A percentile compares a stretch with the other conserved stretches of the same genome.
Conservation (phyloP, 495 filamentous ascomycete species). For the Aspergillus sclerotioniger region DNA sequence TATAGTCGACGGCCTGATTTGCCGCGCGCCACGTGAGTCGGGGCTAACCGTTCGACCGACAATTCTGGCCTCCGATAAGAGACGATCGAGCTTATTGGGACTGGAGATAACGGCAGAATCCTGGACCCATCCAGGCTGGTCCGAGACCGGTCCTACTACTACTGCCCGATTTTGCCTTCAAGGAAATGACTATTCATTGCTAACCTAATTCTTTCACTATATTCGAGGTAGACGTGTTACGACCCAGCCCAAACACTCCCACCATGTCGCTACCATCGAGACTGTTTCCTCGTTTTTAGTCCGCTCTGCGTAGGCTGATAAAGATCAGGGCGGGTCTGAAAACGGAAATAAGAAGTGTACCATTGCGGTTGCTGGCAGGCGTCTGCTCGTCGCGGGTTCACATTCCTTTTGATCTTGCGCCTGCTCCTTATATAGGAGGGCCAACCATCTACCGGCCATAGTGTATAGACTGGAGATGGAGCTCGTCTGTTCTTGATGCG, state of each 20-base stretch:
- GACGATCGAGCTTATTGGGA: neutral
- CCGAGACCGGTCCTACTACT: no score
- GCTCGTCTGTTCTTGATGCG: conserved; percentile 40
- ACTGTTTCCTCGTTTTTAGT: conserved; percentile 55
- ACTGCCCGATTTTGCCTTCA: no score
- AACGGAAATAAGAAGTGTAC: conserved; percentile 48
- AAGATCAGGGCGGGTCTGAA: conserved; percentile 44
- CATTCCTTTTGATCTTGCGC: conserved; percentile 46
- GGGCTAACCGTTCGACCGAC: neutral
- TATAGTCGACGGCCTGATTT: neutral
- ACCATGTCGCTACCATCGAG: neutral
- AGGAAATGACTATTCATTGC: neutral
- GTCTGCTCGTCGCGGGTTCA: no score
- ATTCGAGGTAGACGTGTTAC: neutral
- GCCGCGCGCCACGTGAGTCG: neutral
- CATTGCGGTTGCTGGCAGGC: no score
- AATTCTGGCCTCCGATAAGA: neutral
- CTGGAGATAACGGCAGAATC: no score
- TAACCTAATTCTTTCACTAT: neutral
- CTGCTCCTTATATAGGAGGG: conserved; percentile 24
- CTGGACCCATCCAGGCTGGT: no score
- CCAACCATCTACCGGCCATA: conserved; percentile 27
- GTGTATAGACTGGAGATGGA: conserved; percentile 32
- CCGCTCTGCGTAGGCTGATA: conserved; percentile 49
- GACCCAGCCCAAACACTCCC: neutral